These are phyloP conservation scores for Aristolochia californica DNA, from an alignment of 164 flowering plant genomes.

Conservation along the genomic window DNA sequence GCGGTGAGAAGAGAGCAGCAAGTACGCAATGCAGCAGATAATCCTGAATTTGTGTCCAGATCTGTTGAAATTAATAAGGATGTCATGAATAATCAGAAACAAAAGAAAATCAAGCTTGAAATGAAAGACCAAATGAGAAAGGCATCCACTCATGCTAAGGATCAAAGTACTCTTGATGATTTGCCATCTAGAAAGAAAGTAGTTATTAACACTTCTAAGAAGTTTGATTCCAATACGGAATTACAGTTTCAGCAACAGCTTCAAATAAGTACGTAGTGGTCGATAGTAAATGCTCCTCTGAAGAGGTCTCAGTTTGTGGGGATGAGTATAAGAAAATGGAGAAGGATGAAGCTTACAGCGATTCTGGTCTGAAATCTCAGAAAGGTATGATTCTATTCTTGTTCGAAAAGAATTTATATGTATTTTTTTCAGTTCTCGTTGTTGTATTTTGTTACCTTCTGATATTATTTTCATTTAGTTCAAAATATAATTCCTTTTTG, in stretches of 20 bases:
- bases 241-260: conserved; percentile 7
- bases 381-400: conserved; percentile 6
- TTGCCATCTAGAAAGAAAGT: conserved; percentile 10
- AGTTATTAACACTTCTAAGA: conserved; percentile 9
- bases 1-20: conserved; percentile 9
- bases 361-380: conserved; percentile 9
- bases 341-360: conserved; percentile 13
- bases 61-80: conserved; percentile 14
- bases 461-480: background rate
- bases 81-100: conserved; percentile 11
- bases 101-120: conserved; percentile 9
- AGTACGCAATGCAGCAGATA: conserved; percentile 13
- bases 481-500: background rate
- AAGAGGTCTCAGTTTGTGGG: conserved; percentile 7
- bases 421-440: no score
- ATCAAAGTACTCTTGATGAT: conserved; percentile 10
- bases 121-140: conserved; percentile 9
- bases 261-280: no score
- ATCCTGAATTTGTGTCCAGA: conserved; percentile 14
- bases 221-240: conserved; percentile 11
- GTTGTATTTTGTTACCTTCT: no score
- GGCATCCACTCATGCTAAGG: conserved; percentile 6
- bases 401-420: conserved; percentile 16
- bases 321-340: background rate
- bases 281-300: background rate